A percentile compares a stretch with the other conserved stretches of the same genome.
Evolutionary conservation across 805 yeast genomes (phyloP).

Genomic region (Kuraishia ogatae): DNA sequence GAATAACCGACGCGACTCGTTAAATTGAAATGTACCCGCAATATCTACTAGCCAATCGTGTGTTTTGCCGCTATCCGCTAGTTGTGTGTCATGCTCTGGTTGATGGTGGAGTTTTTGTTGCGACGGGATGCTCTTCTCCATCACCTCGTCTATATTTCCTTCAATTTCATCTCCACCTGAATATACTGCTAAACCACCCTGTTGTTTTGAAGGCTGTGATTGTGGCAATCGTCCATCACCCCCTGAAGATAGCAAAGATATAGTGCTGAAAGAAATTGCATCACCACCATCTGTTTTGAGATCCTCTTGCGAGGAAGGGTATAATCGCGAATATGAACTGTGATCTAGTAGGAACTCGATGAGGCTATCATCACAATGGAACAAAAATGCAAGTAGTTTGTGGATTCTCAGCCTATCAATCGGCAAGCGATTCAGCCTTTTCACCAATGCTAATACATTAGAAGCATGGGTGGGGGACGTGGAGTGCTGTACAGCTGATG

Average conservation of each 20-base stretch:
- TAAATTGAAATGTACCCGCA: slow-evolving; percentile 11
- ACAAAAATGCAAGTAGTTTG: slow-evolving; percentile 7
- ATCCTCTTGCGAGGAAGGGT: background rate
- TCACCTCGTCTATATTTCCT: background rate
- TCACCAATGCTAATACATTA: background rate
- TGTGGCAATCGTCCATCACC: background rate
- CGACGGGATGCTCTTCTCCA: background rate
- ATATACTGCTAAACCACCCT: background rate
- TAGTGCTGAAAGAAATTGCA: background rate
- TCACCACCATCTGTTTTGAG: background rate
- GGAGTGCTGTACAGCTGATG: too few relatives aligned
- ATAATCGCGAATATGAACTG: background rate
- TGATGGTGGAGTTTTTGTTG: too few relatives aligned
- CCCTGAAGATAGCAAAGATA: background rate
- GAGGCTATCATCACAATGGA: slow-evolving; percentile 1
- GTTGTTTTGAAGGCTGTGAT: background rate
- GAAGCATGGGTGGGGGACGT: background rate
- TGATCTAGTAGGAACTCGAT: slow-evolving; percentile 5
- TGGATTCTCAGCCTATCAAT: slow-evolving; percentile 14
- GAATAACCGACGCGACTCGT: slow-evolving; percentile 15
- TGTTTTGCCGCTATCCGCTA: background rate
- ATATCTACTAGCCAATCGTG: slow-evolving; percentile 10
- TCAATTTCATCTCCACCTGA: background rate
- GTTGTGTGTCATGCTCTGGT: background rate
- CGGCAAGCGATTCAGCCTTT: background rate